Evolutionary conservation across 2,329 filamentous ascomycete genomes (phyloP).

Genomic region (Colletotrichum lupini): DNA sequence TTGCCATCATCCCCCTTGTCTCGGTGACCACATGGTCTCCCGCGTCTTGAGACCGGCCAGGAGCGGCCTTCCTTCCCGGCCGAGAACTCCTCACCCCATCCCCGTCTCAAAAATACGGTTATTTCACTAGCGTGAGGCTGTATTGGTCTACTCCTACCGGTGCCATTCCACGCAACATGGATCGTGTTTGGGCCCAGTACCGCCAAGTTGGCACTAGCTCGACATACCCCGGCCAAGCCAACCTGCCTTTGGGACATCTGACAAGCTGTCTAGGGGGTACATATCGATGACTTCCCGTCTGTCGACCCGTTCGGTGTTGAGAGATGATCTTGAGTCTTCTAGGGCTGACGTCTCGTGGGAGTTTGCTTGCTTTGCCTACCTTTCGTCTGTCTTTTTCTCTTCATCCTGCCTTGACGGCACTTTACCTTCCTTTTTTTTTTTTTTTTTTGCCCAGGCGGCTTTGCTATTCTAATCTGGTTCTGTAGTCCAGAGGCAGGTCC

Average conservation of each 20-base stretch:
- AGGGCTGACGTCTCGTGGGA: neutral
- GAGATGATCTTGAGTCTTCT: slow-evolving; percentile 8
- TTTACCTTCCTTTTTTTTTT: neutral
- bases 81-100: slow-evolving; percentile 1
- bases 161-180: neutral
- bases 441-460: slow-evolving; percentile 19
- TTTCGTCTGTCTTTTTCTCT: neutral
- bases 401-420: slow-evolving; percentile 17
- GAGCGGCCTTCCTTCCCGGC: slow-evolving; percentile 1
- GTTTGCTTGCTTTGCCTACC: neutral
- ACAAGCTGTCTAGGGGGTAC: neutral
- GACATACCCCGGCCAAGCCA: neutral
- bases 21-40: slow-evolving; percentile 8
- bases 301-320: no score
- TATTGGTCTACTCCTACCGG: neutral
- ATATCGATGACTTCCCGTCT: slow-evolving; percentile 17
- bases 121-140: slow-evolving; percentile 22
- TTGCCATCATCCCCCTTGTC: neutral
- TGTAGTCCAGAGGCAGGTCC: slow-evolving; percentile 27
- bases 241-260: neutral
- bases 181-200: slow-evolving; percentile 16
- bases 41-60: slow-evolving; percentile 13
- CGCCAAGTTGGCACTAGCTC: slow-evolving; percentile 26
- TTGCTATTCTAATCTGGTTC: slow-evolving; percentile 12
- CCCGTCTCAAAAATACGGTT: slow-evolving; percentile 21